Evolutionary conservation across 2,329 filamentous ascomycete species (phyloP).

Genomic region (Colletotrichum sp.): DNA sequence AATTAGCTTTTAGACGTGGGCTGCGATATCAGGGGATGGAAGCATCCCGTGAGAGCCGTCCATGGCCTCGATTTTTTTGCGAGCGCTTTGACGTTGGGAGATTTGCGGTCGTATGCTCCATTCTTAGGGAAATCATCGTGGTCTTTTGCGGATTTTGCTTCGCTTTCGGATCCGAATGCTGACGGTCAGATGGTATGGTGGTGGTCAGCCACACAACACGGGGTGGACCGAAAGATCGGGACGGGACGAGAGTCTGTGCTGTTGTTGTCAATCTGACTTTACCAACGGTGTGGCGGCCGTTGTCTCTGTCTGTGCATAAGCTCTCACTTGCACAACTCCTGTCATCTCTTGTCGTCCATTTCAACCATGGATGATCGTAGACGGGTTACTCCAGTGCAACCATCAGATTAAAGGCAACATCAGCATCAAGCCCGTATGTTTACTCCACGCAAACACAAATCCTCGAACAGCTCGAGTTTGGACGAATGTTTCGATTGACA

Average conservation of each 20-base stretch:
- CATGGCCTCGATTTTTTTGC: neutral
- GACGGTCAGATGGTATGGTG: neutral
- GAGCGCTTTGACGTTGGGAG: neutral
- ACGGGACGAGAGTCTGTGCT: slow-evolving; percentile 16
- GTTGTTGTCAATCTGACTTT: neutral
- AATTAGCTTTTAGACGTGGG: neutral
- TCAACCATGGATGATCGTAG: neutral
- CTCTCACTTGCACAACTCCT: neutral
- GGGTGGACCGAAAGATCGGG: neutral
- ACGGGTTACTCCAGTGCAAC: neutral
- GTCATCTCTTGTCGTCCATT: neutral
- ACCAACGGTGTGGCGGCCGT: neutral
- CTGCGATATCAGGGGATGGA: neutral
- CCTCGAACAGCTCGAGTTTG: neutral
- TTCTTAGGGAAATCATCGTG: neutral
- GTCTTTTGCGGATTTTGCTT: neutral
- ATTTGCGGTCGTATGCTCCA: neutral
- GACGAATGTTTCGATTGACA: neutral
- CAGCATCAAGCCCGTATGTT: neutral
- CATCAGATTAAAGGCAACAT: neutral
- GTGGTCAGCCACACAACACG: neutral
- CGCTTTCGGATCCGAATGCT: neutral
- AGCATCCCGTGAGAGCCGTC: neutral
- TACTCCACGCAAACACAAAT: neutral
- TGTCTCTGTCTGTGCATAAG: neutral